These are phyloP conservation scores for Eucalyptus coolabah DNA, from an alignment of 345 rosid species.

Conservation along the genomic window DNA sequence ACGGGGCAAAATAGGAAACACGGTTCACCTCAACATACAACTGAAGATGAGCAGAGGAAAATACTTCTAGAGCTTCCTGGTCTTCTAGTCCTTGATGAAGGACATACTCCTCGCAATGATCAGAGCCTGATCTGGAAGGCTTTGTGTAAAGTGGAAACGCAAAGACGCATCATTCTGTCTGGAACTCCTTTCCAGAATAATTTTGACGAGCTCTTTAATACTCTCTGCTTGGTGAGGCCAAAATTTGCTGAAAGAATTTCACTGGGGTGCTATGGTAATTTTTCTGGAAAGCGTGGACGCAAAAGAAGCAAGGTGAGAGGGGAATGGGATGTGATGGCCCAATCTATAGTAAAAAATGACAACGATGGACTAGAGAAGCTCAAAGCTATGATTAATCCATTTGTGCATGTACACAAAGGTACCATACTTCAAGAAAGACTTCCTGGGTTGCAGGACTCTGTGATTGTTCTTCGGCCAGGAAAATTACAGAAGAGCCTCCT, in stretches of 20 bases:
- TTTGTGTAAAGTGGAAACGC: slow-evolving; percentile 30
- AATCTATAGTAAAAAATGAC: neutral
- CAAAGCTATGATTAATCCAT: slow-evolving; percentile 29
- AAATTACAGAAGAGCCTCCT: slow-evolving; percentile 34
- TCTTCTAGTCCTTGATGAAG: slow-evolving; percentile 68
- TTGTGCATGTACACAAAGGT: slow-evolving; percentile 72
- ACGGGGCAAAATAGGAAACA: slow-evolving; percentile 9
- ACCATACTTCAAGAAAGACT: slow-evolving; percentile 38
- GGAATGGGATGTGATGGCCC: neutral
- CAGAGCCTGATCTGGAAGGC: slow-evolving; percentile 49
- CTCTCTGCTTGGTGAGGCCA: slow-evolving; percentile 42
- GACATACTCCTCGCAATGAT: slow-evolving; percentile 73
- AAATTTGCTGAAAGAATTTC: slow-evolving; percentile 11
- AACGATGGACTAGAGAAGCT: slow-evolving; percentile 3
- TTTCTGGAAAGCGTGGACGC: slow-evolving; percentile 5
- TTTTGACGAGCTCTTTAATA: slow-evolving; percentile 58
- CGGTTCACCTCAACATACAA: neutral
- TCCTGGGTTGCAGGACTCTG: slow-evolving; percentile 54
- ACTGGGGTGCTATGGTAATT: neutral
- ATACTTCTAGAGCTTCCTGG: slow-evolving; percentile 41
- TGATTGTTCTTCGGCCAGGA: slow-evolving; percentile 37
- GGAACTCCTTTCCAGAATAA: slow-evolving; percentile 90
- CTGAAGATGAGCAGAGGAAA: slow-evolving; percentile 9
- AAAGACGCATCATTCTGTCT: slow-evolving; percentile 56
- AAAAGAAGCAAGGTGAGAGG: neutral